Evolutionary conservation across 306 rosid genomes (phyloP).

Genomic region (Ormosia emarginata): DNA sequence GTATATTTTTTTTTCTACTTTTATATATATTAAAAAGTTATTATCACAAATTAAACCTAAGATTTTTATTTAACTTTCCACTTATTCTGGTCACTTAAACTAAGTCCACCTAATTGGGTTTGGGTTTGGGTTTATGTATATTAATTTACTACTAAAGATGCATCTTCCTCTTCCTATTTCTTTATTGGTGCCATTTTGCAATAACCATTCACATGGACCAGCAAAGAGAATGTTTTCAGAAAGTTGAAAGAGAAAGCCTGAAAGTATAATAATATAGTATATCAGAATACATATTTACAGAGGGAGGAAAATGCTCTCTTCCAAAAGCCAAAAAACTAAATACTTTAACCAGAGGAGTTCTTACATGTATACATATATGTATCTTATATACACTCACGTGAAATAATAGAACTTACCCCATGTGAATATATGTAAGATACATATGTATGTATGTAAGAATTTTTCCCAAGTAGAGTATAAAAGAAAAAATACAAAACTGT

Average conservation of each 20-base stretch:
- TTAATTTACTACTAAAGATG: neutral
- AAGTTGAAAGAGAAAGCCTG: neutral
- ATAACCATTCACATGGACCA: neutral
- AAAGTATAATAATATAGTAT: neutral
- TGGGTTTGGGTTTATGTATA: neutral
- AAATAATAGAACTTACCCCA: no score
- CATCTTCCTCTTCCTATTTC: neutral
- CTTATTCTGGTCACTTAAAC: neutral
- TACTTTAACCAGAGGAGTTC: no score
- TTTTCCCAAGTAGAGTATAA: neutral
- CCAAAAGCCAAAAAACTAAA: neutral
- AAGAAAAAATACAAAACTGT: slow-evolving; percentile 11
- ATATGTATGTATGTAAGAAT: no score
- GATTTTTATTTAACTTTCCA: neutral
- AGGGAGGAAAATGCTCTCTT: neutral
- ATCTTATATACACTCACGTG: no score
- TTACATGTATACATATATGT: no score
- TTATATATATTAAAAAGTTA: neutral
- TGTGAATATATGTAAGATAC: no score
- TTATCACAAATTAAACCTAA: neutral
- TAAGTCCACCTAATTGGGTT: neutral
- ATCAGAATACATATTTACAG: neutral
- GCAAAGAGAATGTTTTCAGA: neutral
- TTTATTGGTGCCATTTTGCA: neutral
- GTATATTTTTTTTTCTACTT: neutral